These are phyloP conservation scores for Fusarium sp. DNA, from an alignment of 2,329 filamentous ascomycete genomes.

Conservation along the genomic window DNA sequence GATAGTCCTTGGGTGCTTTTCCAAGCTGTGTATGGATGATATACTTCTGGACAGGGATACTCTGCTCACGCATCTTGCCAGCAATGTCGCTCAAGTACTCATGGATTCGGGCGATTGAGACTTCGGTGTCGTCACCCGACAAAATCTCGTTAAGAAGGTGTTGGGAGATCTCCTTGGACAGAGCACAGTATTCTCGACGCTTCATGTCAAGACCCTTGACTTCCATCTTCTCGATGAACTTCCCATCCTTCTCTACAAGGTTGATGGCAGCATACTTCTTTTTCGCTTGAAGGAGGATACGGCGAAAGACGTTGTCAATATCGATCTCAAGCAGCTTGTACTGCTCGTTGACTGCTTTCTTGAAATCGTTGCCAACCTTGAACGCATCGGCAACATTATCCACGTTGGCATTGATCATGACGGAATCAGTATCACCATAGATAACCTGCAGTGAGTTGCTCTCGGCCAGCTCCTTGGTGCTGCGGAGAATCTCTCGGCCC, in stretches of 20 bases:
- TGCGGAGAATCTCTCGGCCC: constrained; percentile 94
- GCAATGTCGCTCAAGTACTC: constrained; percentile 90
- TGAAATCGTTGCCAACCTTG: constrained; percentile 94
- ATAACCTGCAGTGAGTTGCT: constrained; percentile 92
- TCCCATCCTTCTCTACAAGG: constrained; percentile 86
- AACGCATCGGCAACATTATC: constrained; percentile 91
- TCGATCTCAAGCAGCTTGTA: constrained; percentile 96
- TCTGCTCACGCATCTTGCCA: constrained; percentile 83
- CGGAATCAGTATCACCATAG: constrained; percentile 98
- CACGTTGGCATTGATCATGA: constrained; percentile 99
- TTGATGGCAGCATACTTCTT: constrained; percentile 99
- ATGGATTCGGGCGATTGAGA: constrained; percentile 88
- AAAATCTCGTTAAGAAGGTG: constrained; percentile 93
- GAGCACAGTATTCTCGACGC: constrained; percentile 92
- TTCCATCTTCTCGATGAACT: constrained; percentile 93
- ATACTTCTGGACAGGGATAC: constrained; percentile 84
- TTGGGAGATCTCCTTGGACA: constrained; percentile 94
- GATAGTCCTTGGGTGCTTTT: constrained; percentile 92
- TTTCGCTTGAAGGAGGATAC: constrained; percentile 93
- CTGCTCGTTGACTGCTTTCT: constrained; percentile 90
- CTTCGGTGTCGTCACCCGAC: constrained; percentile 90
- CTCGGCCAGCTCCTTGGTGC: constrained; percentile 95
- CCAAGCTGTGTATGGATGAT: constrained; percentile 98
- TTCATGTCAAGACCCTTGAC: constrained; percentile 99
- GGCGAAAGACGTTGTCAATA: constrained; percentile 96